Conservation (phyloP, 768 basidiomycete species). For the Collybia nuda region DNA sequence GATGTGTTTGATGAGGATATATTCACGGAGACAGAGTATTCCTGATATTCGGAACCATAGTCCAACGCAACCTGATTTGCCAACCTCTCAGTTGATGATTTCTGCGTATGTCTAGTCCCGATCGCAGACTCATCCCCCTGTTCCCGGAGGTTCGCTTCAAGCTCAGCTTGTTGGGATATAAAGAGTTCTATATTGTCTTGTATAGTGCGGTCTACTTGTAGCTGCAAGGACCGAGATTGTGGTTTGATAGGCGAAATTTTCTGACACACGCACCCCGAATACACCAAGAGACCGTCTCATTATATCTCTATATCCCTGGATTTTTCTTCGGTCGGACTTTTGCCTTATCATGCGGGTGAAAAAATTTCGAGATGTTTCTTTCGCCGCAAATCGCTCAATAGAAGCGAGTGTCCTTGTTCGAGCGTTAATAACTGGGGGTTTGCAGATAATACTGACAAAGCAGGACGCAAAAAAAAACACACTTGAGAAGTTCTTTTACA, state of each 20-base stretch:
- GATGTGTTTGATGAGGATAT: too few relatives aligned
- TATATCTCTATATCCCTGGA: constrained; percentile 15
- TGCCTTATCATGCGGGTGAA: constrained; percentile 13
- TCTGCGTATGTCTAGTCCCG: too few relatives aligned
- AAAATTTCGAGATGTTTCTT: constrained; percentile 7
- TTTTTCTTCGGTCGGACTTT: constrained; percentile 11
- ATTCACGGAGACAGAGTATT: background rate
- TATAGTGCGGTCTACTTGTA: constrained; percentile 15
- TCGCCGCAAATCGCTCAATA: constrained; percentile 15
- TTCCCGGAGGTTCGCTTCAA: background rate
- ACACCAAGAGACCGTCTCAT: constrained; percentile 21
- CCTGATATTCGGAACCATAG: too few relatives aligned
- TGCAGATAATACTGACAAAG: background rate
- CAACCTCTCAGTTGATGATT: too few relatives aligned
- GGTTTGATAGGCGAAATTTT: too few relatives aligned
- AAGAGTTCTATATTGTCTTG: constrained; percentile 12
- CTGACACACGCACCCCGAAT: constrained; percentile 20
- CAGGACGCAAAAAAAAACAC: too few relatives aligned
- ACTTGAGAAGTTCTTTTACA: constrained; percentile 17
- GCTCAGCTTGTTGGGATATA: background rate
- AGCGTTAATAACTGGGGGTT: background rate
- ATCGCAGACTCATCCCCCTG: too few relatives aligned
- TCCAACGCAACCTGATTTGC: too few relatives aligned
- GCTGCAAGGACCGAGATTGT: background rate
- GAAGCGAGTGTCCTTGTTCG: constrained; percentile 14